Evolutionary conservation across 2,329 filamentous ascomycete genomes (phyloP).

Genomic region (Aspergillus brasiliensis): DNA sequence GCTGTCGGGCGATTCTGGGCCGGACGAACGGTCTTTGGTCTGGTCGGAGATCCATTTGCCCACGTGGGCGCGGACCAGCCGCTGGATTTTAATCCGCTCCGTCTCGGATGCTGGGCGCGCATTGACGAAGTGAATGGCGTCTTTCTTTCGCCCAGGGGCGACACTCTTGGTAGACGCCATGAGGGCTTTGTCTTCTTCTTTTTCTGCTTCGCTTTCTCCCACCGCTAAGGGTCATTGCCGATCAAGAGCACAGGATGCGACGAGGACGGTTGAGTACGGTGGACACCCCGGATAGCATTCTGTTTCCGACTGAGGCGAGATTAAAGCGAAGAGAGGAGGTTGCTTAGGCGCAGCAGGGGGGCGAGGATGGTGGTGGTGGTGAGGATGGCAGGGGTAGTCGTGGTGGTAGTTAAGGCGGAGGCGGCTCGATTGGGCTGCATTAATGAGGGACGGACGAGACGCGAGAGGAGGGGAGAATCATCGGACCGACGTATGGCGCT

Average conservation of each 20-base stretch:
- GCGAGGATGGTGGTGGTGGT: background rate
- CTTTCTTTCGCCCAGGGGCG: slow-evolving; percentile 20
- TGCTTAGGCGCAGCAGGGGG: background rate
- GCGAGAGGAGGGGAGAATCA: background rate
- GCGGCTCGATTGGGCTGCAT: background rate
- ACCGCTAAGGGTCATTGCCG: slow-evolving; percentile 8
- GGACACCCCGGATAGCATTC: slow-evolving; percentile 23
- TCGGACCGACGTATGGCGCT: background rate
- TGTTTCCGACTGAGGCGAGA: slow-evolving; percentile 15
- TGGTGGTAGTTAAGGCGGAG: background rate
- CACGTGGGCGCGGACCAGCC: slow-evolving; percentile 37
- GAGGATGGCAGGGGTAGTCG: background rate
- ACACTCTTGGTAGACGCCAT: slow-evolving; percentile 30
- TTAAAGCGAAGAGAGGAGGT: background rate
- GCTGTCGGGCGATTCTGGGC: slow-evolving; percentile 11
- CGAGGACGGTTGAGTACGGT: slow-evolving; percentile 8
- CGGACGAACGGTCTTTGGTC: slow-evolving; percentile 31
- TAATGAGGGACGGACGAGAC: background rate
- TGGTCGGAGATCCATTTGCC: slow-evolving; percentile 41
- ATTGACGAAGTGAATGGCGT: slow-evolving; percentile 38
- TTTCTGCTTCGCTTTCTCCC: background rate
- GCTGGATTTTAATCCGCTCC: slow-evolving; percentile 31
- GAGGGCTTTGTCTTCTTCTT: slow-evolving; percentile 1
- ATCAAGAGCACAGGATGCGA: slow-evolving; percentile 20
- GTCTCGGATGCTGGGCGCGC: slow-evolving; percentile 33